phyloP scores from a whole-genome alignment of 176 grass and related monocot species.

The Oryza longistaminata region DNA sequence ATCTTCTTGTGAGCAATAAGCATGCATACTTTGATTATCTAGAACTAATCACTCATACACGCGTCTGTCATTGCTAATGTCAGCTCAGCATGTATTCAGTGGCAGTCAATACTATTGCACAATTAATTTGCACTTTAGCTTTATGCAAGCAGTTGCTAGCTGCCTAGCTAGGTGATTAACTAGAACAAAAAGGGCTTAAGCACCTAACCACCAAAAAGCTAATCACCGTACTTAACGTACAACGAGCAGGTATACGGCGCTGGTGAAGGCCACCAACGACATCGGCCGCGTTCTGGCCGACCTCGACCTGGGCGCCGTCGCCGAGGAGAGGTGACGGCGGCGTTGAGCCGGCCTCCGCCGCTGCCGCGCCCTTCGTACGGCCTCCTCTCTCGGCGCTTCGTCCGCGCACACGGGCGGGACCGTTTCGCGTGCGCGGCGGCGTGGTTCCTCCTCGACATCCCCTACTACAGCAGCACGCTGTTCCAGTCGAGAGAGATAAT shows the following conservation, averaged over 20 bases:
- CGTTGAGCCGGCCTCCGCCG: neutral
- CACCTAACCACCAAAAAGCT: neutral
- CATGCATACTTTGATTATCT: too few species aligned
- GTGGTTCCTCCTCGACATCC: conserved; percentile 53
- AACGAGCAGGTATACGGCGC: conserved; percentile 57
- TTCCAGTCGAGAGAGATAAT: conserved; percentile 28
- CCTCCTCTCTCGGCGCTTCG: conserved; percentile 33
- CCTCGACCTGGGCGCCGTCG: conserved; percentile 16
- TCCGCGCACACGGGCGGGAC: conserved; percentile 27
- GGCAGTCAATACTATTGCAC: neutral
- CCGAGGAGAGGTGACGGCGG: conserved; percentile 33
- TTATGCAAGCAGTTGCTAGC: neutral
- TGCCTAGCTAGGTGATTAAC: neutral
- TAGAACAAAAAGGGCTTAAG: neutral
- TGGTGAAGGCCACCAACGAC: conserved; percentile 70
- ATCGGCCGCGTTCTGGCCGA: conserved; percentile 46
- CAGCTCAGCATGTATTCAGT: neutral
- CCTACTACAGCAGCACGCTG: conserved; percentile 56
- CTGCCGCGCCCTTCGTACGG: neutral
- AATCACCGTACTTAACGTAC: neutral
- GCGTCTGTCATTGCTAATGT: neutral
- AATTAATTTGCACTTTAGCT: neutral
- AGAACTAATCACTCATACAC: too few species aligned
- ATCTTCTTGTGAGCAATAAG: too few species aligned
- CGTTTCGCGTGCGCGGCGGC: conserved; percentile 38